Base-by-base conservation (phyloP, 345 rosid genomes). In the Camelina laxa region DNA sequence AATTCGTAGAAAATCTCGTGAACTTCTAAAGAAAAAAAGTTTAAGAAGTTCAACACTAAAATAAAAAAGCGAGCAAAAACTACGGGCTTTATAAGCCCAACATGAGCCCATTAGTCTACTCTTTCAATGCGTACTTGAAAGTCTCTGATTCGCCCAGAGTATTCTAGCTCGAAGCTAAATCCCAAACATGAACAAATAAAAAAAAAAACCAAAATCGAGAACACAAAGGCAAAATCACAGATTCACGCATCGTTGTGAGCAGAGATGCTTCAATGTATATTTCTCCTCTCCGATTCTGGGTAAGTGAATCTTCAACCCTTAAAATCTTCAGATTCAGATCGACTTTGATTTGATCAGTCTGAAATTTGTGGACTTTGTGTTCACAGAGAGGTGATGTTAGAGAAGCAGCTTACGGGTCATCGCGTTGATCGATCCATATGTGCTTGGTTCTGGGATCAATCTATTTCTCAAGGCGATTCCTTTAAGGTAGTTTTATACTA, bases 341-440 rank as follows among this genome's bases (percentile, higher is more conserved):
- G 8, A 35, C 5, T 31, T 48, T 17, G 17, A 7, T 59, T 35
- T 9, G 4, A 41, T 60, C 49, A 58, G 10, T 55, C 73, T 48
- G 20, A 54, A 31, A 45, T 62, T 56, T 50, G n/a, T 53, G 4
- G 4, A 42, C 41, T 63, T 33, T 47, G 41, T 65, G 39, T 20
- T 65, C 44, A 16, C 84, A 95, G 99, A 48, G 99, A 89, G 81
- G 97, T 95, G 20, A 92, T 95, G 86, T 88, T 95, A 8, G 98
- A 95, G 94, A 95, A 95, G 62, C 98, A 95, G 91, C 84, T 92
- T 42, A 90, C 98, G 3, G 97, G 98, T 67, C 97, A 95, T 72
- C 87, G 97, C 0, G 96, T 95, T 1, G 99, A 92, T 67, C 85
- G 99, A 74, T 89, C 98, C 31, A 92, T 95, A 14, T 95, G 99